Evolutionary conservation across 257 asterid genomes (phyloP), one percentile per base, ranked within the genome.

Genomic region (Schizonepeta tenuifolia): DNA sequence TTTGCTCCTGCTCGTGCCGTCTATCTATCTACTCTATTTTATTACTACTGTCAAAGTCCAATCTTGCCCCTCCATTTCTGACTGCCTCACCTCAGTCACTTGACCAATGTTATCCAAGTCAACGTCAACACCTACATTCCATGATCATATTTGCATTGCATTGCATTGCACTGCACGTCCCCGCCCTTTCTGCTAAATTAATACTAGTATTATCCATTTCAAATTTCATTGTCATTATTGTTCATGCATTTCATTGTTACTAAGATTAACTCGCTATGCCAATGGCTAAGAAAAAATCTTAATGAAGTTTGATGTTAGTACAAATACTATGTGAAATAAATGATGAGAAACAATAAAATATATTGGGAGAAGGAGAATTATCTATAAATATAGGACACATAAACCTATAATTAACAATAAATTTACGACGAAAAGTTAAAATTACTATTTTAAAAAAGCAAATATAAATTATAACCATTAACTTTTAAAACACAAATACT

Each of bases 41-140:
- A 24, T 49, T 47, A 49, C 44, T 18, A 38, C n/a, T n/a, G n/a
- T 50, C 22, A 13, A 60, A 67, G 22, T 49, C 46, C 38, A 58
- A 2, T 75, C 31, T 57, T 22, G 40, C 47, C 65, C 63, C 65
- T 43, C 7, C 22, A 49, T 54, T 54, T 22, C 59, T 1, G 72
- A 31, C 63, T 51, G n/a, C 65, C 56, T 33, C 35, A 15, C 26
- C 26, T 24, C 26, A 24, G 26, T 24, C 1, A 24, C 35, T 41
- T 28, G 50, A 43, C 75, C 55, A 17, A n/a, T 58, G 11, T 15
- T 11, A 8, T 36, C 44, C 24, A 20, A 38, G 74, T 69, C 74
- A 69, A 69, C 24, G 43, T 55, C 73, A 68, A 51, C 73, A 12
- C 69, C 50, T 11, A 64, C 54, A 41, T 63, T 63, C 43, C 58